A percentile compares a stretch with the other conserved stretches of the same genome.
phyloP scores from a whole-genome alignment of 208 protist genomes.

The Porcisia deanei region DNA sequence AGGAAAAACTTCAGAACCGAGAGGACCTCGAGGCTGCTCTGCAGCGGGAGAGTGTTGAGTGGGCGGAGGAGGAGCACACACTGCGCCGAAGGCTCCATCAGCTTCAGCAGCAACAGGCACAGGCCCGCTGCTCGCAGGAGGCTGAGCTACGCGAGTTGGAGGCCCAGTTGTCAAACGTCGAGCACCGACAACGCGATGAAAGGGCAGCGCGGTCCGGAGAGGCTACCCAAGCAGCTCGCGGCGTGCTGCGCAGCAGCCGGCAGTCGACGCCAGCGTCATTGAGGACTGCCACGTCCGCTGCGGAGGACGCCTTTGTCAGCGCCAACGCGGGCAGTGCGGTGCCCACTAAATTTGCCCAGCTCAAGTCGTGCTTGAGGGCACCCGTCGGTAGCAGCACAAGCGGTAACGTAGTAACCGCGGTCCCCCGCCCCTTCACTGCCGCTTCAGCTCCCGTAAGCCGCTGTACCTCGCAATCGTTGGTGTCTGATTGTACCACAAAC shows the following conservation, averaged over 20 bases:
- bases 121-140: slow-evolving; percentile 46
- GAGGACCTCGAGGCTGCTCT: slow-evolving; percentile 69
- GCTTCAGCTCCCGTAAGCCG: slow-evolving; percentile 58
- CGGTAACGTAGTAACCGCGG: neutral
- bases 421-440: slow-evolving; percentile 1
- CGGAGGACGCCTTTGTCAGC: slow-evolving; percentile 51
- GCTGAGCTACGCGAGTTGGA: slow-evolving; percentile 62
- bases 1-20: slow-evolving; percentile 55
- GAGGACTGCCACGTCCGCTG: slow-evolving; percentile 3
- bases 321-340: slow-evolving; percentile 37
- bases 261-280: neutral
- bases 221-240: slow-evolving; percentile 9
- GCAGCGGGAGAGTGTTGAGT: slow-evolving; percentile 67
- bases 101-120: slow-evolving; percentile 52
- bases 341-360: slow-evolving; percentile 33
- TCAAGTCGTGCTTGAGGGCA: slow-evolving; percentile 62
- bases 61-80: slow-evolving; percentile 85
- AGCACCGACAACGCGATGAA: slow-evolving; percentile 47
- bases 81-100: slow-evolving; percentile 57
- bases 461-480: slow-evolving; percentile 52
- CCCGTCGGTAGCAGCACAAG: slow-evolving; percentile 1
- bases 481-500: slow-evolving; percentile 21
- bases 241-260: neutral
- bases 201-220: slow-evolving; percentile 48
- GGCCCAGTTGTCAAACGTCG: slow-evolving; percentile 50